Conservation (phyloP, 2,329 filamentous ascomycete species). For the Akanthomyces uredinophilus region DNA sequence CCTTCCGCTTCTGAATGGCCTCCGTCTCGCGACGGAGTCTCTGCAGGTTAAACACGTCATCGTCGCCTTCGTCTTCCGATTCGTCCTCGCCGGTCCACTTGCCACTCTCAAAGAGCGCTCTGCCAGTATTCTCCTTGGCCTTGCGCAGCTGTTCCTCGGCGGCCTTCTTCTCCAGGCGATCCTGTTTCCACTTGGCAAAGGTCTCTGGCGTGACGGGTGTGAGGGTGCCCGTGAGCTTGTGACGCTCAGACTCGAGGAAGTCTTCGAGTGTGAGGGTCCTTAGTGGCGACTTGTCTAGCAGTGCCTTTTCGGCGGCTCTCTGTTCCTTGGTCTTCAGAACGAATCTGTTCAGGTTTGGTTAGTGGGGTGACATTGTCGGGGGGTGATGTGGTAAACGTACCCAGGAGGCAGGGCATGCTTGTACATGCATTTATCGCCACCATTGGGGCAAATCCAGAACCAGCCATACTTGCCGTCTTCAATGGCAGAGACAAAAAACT, state of each 20-base stretch:
- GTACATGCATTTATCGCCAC: slow-evolving; percentile 97
- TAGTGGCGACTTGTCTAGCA: slow-evolving; percentile 91
- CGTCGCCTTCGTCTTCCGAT: slow-evolving; percentile 55
- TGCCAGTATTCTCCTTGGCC: slow-evolving; percentile 92
- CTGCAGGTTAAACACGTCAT: slow-evolving; percentile 73
- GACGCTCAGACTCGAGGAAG: slow-evolving; percentile 91
- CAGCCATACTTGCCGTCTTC: slow-evolving; percentile 98
- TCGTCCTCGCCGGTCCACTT: slow-evolving; percentile 74
- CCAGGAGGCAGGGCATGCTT: slow-evolving; percentile 91
- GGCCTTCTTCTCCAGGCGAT: slow-evolving; percentile 89
- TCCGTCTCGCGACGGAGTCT: slow-evolving; percentile 83
- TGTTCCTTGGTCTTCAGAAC: slow-evolving; percentile 98
- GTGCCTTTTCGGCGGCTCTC: slow-evolving; percentile 86
- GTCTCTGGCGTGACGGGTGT: slow-evolving; percentile 90
- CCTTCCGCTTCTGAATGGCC: slow-evolving; percentile 64
- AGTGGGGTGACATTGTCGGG: slow-evolving; percentile 20
- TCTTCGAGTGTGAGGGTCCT: slow-evolving; percentile 95
- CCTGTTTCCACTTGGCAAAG: slow-evolving; percentile 97
- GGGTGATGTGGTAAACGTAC: slow-evolving; percentile 47
- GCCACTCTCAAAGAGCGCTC: slow-evolving; percentile 93
- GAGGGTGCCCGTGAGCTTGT: slow-evolving; percentile 85
- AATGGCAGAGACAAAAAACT: slow-evolving; percentile 93
- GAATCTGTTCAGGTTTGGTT: slow-evolving; percentile 57
- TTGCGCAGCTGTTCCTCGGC: slow-evolving; percentile 86
- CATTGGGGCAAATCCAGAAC: slow-evolving; percentile 98